phyloP scores from a whole-genome alignment of 441 rosid genomes.

The Erodium texanum region DNA sequence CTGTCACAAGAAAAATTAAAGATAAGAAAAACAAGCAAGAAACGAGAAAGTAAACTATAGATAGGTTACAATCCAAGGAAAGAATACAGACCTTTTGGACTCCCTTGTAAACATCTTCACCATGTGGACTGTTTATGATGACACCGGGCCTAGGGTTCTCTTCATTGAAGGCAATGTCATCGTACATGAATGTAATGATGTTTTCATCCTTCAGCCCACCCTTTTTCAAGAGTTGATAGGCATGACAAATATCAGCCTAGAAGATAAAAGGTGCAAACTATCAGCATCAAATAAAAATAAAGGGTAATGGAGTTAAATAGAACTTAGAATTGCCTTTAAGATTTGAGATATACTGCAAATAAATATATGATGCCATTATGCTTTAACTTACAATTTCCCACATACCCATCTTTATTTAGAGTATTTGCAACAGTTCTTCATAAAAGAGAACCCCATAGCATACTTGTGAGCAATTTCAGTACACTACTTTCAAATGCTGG shows the following conservation, averaged over 20 bases:
- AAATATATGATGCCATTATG: neutral
- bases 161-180: slow-evolving; percentile 62
- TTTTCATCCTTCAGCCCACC: slow-evolving; percentile 94
- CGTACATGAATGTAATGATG: slow-evolving; percentile 86
- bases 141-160: slow-evolving; percentile 87
- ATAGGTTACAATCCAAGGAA: neutral
- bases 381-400: neutral
- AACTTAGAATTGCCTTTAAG: neutral
- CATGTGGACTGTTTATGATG: slow-evolving; percentile 72
- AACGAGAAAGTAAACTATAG: neutral
- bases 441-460: neutral
- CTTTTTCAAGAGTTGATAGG: slow-evolving; percentile 79
- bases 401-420: neutral
- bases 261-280: slow-evolving; percentile 8
- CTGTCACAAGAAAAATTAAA: slow-evolving; percentile 29
- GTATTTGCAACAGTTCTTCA: neutral
- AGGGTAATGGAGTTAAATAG: neutral
- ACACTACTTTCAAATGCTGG: neutral
- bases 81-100: slow-evolving; percentile 61
- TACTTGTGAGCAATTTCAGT: neutral
- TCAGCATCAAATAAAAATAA: neutral
- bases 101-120: slow-evolving; percentile 74
- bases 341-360: neutral
- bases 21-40: slow-evolving; percentile 1
- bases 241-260: slow-evolving; percentile 93